Conservation (phyloP, 305 asterid genomes). For the Rubia tinctorum region DNA sequence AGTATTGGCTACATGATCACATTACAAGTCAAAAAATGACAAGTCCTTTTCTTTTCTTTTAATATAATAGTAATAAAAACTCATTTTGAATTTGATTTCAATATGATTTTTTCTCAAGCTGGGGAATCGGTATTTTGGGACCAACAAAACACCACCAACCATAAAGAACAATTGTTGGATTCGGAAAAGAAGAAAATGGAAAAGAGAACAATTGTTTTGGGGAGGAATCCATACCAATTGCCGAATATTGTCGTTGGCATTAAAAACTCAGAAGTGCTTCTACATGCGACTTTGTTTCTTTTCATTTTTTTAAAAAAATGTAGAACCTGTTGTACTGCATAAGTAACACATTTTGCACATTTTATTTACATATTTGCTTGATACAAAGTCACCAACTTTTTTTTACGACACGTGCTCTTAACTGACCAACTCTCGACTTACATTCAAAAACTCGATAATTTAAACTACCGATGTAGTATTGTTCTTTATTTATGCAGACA, state of each 20-base stretch:
- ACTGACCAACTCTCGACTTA: too few species aligned
- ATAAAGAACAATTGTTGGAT: neutral
- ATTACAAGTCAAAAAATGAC: neutral
- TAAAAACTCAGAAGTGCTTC: too few species aligned
- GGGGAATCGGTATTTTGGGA: neutral
- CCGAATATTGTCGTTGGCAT: neutral
- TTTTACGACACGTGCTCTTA: too few species aligned
- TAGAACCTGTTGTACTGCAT: too few species aligned
- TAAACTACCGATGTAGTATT: too few species aligned
- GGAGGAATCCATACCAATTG: neutral
- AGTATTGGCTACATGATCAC: neutral
- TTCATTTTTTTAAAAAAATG: too few species aligned
- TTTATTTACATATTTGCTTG: too few species aligned
- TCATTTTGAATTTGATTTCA: neutral
- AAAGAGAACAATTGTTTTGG: neutral
- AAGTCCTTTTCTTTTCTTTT: neutral
- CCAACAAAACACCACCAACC: neutral
- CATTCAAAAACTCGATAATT: too few species aligned
- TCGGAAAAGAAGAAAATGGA: neutral
- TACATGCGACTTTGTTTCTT: too few species aligned
- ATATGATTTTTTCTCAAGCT: neutral
- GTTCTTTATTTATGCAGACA: too few species aligned
- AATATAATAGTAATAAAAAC: neutral
- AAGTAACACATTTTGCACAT: too few species aligned
- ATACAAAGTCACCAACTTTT: too few species aligned